These are phyloP conservation scores for Ustilago vetiveriae DNA, from an alignment of 1,284 basidiomycete species.

Conservation along the genomic window DNA sequence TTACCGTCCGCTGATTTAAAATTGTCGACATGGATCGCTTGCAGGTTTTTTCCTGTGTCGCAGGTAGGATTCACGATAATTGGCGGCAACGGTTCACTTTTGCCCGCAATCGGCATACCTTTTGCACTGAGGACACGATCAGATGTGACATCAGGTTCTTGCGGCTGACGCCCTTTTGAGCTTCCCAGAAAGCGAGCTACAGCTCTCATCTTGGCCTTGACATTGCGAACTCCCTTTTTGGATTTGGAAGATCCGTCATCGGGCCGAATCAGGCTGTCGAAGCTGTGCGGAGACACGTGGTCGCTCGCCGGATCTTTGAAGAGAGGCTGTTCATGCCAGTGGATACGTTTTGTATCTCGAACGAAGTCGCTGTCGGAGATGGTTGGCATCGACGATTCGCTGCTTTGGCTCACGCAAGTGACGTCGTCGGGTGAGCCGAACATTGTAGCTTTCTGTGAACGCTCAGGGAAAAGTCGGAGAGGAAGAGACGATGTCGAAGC, in stretches of 20 bases:
- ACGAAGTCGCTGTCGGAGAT: conserved; percentile 30
- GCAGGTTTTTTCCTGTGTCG: no score
- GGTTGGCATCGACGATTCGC: conserved; percentile 3
- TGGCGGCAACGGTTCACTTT: no score
- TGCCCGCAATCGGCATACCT: no score
- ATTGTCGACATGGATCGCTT: no score
- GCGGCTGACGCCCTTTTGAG: no score
- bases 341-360: conserved; percentile 25
- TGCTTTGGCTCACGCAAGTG: conserved; percentile 14
- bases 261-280: conserved; percentile 16
- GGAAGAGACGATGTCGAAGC: background rate
- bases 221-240: conserved; percentile 7
- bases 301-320: conserved; percentile 7
- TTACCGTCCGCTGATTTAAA: no score
- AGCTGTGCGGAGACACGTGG: conserved; percentile 5
- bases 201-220: conserved; percentile 31
- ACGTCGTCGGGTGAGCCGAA: conserved; percentile 33
- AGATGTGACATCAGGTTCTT: no score
- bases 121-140: no score
- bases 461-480: background rate
- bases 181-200: conserved; percentile 12
- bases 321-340: conserved; percentile 15
- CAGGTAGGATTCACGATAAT: no score
- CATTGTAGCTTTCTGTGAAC: background rate
- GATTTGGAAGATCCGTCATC: conserved; percentile 6